phyloP scores from a whole-genome alignment of 2,329 filamentous ascomycete species.

The Rasamsonia emersonii region DNA sequence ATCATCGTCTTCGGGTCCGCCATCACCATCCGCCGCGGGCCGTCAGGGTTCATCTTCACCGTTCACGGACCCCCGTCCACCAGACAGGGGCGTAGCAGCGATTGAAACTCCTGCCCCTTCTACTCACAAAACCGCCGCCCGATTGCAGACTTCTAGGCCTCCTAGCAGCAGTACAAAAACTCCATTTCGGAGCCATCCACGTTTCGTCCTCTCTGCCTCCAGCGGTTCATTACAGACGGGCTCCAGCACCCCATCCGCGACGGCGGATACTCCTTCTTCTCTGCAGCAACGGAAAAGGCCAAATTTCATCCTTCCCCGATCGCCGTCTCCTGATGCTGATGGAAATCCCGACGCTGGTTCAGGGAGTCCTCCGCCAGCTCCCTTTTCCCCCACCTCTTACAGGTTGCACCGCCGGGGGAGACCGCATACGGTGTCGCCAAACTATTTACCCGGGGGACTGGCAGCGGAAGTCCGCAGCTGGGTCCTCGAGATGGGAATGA shows the following conservation, averaged over 20 bases:
- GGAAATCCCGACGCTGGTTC: conserved; percentile 9
- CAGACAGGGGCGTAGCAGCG: conserved; percentile 1
- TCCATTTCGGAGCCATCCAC: conserved; percentile 19
- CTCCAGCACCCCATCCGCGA: conserved; percentile 4
- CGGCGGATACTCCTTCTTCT: conserved; percentile 11
- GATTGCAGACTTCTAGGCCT: conserved; percentile 6
- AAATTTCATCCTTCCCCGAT: conserved; percentile 29
- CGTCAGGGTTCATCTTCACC: conserved; percentile 8
- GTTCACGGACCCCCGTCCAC: conserved; percentile 5
- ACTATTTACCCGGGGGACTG: conserved; percentile 30
- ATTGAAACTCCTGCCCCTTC: conserved; percentile 8
- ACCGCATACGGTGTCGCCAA: conserved; percentile 12
- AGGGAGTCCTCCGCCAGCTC: conserved; percentile 15
- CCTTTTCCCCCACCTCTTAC: conserved; percentile 28
- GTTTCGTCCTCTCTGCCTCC: conserved; percentile 21
- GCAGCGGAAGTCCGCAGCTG: conserved; percentile 33
- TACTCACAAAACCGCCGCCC: conserved; percentile 4
- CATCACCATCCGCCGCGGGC: conserved; percentile 1
- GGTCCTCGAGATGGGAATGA: conserved; percentile 31
- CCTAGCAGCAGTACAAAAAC: conserved; percentile 14
- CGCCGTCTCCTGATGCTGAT: conserved; percentile 20
- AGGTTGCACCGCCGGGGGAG: conserved; percentile 22
- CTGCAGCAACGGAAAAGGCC: conserved; percentile 21
- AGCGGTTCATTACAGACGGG: conserved; percentile 11
- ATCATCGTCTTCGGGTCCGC: conserved; percentile 13